Base-by-base conservation (phyloP, 2,329 filamentous ascomycete species). In the Davidsoniella virescens region DNA sequence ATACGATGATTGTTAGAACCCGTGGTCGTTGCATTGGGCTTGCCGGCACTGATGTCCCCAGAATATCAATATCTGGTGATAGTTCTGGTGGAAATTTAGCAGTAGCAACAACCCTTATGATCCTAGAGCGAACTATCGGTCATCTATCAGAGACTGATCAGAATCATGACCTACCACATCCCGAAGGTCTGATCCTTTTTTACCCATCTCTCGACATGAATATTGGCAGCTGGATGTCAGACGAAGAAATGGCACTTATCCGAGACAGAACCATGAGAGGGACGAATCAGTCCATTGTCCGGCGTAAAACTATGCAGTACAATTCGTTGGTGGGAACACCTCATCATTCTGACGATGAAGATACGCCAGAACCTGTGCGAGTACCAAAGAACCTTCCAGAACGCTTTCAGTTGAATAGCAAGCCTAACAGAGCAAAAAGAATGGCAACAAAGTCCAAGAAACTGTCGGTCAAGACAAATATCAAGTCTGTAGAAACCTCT, bases 151-250 rank as follows among this genome's bases (percentile, higher is more conserved):
- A 37, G 2, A 40, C 38, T n/a, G 41, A 47, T 23, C 26, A 71
- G 51, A 71, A 70, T 12, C 72, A 36, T 17, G 69, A 78, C 2
- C 70, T 94, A 5, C 82, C 87, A 0, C 62, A 75, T 0, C 92
- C 92, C 0, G 82, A 84, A 48, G 90, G 87, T 0, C 65, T 96
- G 6, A 72, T 96, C 0, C 71, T 94, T 45, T 80, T 93, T 52
- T 98, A 98, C 59, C 92, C 92, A 0, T 81, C 82, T 0, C 68
- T 98, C 53, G 92, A 96, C 59, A 87, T 96, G 84, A 95, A 94
- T 59, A 96, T 96, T 56, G 87, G 87, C 37, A 95, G 88, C 63
- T 98, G 92, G 92, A 96, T 98, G 88, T 88, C 86, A 0, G 90
- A 96, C 58, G 90, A 96, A 63, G 88, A 98, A 62, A 94, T 96